Percentiles rank a stretch among this genome's conserved stretches.
phyloP scores from a whole-genome alignment of 768 basidiomycete genomes.

The Glaciozyma martinii region DNA sequence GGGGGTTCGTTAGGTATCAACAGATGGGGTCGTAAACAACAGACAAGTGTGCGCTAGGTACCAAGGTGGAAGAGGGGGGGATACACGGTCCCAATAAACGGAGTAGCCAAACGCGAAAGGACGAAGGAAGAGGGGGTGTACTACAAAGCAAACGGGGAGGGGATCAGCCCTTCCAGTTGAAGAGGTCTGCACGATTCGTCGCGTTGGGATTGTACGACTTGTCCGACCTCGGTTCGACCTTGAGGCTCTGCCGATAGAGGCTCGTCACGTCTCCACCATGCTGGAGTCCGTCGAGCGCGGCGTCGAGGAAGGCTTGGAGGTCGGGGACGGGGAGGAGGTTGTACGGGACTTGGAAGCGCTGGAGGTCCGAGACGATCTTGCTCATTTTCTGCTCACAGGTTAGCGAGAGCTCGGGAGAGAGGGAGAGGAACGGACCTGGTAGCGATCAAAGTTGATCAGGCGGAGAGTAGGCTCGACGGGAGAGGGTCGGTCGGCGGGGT shows the following conservation, averaged over 20 bases:
- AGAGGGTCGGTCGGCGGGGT: conserved; percentile 72
- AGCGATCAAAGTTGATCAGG: conserved; percentile 93
- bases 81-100: no score
- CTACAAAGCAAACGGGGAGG: not conserved
- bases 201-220: not conserved
- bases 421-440: conserved; percentile 78
- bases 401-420: conserved; percentile 52
- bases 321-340: conserved; percentile 81
- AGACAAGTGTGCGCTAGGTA: no score
- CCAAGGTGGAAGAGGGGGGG: no score
- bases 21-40: no score
- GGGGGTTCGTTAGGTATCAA: no score
- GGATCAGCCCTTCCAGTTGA: conserved; percentile 1
- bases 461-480: conserved; percentile 65
- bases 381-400: conserved; percentile 30
- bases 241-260: conserved; percentile 70
- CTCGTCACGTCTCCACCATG: conserved; percentile 61
- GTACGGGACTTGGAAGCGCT: conserved; percentile 80
- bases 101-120: no score
- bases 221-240: conserved; percentile 8
- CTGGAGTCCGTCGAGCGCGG: conserved; percentile 62
- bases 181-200: not conserved
- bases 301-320: conserved; percentile 67
- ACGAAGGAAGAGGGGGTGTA: no score
- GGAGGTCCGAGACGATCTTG: conserved; percentile 55